A percentile compares a stretch with the other conserved stretches of the same genome.
These are phyloP conservation scores for Agrocybe pediades DNA, from an alignment of 768 basidiomycete genomes.

Conservation along the genomic window DNA sequence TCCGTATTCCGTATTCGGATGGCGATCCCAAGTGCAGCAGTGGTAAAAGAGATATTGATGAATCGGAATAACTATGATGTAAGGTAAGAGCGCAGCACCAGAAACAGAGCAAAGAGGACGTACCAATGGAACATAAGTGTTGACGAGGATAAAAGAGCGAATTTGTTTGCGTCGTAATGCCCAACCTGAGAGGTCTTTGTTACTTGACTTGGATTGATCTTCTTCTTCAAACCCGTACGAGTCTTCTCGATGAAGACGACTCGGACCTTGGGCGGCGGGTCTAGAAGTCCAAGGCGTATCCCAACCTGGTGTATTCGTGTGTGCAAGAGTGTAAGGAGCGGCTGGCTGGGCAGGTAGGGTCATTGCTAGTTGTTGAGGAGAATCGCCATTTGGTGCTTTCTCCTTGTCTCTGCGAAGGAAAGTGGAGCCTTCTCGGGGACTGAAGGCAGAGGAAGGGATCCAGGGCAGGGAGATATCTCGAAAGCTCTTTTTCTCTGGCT, in stretches of 20 bases:
- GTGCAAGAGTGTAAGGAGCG: conserved; percentile 53
- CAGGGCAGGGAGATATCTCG: conserved; percentile 53
- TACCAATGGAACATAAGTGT: conserved; percentile 80
- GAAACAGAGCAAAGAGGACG: conserved; percentile 19
- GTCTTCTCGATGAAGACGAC: conserved; percentile 26
- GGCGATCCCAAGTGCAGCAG: conserved; percentile 77
- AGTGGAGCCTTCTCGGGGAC: conserved; percentile 33
- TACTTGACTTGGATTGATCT: conserved; percentile 25
- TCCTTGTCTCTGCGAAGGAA: conserved; percentile 38
- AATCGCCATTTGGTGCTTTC: conserved; percentile 14
- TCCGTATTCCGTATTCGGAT: conserved; percentile 72
- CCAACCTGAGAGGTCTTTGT: conserved; percentile 30
- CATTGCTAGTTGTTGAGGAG: conserved; percentile 26
- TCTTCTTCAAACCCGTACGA: conserved; percentile 29
- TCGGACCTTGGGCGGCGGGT: conserved; percentile 40
- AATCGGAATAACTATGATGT: conserved; percentile 74
- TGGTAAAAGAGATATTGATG: conserved; percentile 82
- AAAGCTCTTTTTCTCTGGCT: conserved; percentile 36
- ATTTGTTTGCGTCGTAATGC: conserved; percentile 45
- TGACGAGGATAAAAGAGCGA: conserved; percentile 69
- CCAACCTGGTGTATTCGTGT: conserved; percentile 64
- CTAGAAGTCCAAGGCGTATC: conserved; percentile 67
- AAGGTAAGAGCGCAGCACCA: conserved; percentile 6
- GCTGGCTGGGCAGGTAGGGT: conserved; percentile 37
- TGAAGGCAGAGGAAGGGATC: conserved; percentile 42